A percentile compares a stretch with the other conserved stretches of the same genome.
Evolutionary conservation across 805 yeast genomes (phyloP).

Genomic region (Alloascoidea hylecoeti): DNA sequence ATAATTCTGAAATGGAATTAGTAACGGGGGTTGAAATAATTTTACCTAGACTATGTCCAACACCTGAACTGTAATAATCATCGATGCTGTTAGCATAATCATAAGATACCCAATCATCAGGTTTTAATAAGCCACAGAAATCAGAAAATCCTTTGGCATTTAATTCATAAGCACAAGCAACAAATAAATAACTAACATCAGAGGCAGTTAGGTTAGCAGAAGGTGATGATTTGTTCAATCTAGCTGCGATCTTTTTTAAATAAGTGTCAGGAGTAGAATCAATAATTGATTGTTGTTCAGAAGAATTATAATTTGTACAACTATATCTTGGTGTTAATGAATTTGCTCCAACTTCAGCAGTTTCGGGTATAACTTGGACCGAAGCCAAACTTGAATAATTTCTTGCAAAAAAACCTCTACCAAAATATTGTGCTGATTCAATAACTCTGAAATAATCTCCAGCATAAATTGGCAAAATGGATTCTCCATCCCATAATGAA

Average conservation of each 20-base stretch:
- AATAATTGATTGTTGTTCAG: conserved; percentile 3
- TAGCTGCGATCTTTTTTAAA: conserved; percentile 3
- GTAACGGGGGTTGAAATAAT: conserved; percentile 29
- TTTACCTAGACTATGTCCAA: conserved; percentile 27
- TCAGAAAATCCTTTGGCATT: conserved; percentile 27
- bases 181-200: conserved; percentile 27
- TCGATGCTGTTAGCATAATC: conserved; percentile 26
- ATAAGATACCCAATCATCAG: conserved; percentile 29
- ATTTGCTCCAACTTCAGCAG: conserved; percentile 35
- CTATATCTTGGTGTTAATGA: conserved; percentile 38
- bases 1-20: conserved; percentile 30
- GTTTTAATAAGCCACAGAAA: conserved; percentile 25
- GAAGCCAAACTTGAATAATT: conserved; percentile 21
- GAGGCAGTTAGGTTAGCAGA: conserved; percentile 23
- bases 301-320: neutral
- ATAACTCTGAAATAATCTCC: conserved; percentile 23
- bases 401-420: conserved; percentile 42
- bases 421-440: conserved; percentile 39
- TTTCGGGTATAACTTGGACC: conserved; percentile 31
- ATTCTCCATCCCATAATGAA: conserved; percentile 21
- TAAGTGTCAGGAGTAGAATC: conserved; percentile 5
- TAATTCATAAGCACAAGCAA: conserved; percentile 35
- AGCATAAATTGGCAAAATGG: conserved; percentile 28
- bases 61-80: conserved; percentile 32
- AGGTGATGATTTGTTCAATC: conserved; percentile 17